Evolutionary conservation across 441 rosid species (phyloP), one percentile per base, ranked within the genome.

Genomic region (Iberis amara): DNA sequence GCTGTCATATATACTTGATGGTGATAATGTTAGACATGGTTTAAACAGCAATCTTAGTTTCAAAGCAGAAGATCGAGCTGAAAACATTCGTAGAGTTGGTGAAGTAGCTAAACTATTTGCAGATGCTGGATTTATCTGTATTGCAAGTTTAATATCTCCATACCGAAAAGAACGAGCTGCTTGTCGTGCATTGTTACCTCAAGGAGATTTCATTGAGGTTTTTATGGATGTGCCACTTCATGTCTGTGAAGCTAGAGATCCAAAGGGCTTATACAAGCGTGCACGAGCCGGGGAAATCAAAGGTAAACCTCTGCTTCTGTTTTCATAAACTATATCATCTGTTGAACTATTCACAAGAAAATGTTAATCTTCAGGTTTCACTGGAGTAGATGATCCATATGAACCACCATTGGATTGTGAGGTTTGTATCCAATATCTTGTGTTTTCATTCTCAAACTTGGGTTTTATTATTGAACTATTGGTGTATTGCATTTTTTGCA

Each of bases 341-440:
- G 12, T 5, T 30, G 8, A 30, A 30, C 6, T 5, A 5, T 30
- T 8, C 47, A 47, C 21, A 26, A 45, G n/a, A 42, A 50, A 12
- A 38, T 36, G 18, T 3, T 6, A 1, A n/a, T 23, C 30, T 43
- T 10, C 69, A 83, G 90, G 79, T 57, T 83, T 83, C 63, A 83
- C 86, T 0, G 86, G 86, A 9, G 66, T 83, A 35, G 82, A 83
- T 45, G 86, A 83, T 56, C 90, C 84, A 11, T 83, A 83, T 36
- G 90, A 83, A 66, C 77, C 78, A 8, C 90, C 86, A n/a, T 11
- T 76, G 44, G 67, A 76, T 51, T 83, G 81, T 57, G 90, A 83
- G 84, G 90, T 83, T 44, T 8, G 66, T 65, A 21, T 55, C n/a
- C n/a, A n/a, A n/a, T n/a, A n/a, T n/a, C n/a, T 12, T 33, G 42